Percentiles rank a stretch among this genome's conserved stretches.
These are phyloP conservation scores for Senna siamea DNA, from an alignment of 306 rosid genomes.

Conservation along the genomic window DNA sequence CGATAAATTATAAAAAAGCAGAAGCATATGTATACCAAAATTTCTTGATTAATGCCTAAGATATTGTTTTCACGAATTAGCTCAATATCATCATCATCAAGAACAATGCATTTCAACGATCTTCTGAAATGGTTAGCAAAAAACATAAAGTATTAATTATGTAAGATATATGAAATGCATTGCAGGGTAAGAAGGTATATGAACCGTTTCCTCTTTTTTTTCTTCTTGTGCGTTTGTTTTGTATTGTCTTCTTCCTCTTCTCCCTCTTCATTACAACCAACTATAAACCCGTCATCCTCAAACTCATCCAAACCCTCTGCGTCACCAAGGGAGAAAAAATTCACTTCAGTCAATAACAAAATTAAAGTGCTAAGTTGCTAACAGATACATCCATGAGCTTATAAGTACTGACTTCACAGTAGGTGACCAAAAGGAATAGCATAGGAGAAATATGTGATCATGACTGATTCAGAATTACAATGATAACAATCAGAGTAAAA, in stretches of 20 bases:
- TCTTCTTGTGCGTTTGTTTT: conserved; percentile 25
- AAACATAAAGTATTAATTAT: not conserved
- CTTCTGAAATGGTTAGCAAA: conserved; percentile 40
- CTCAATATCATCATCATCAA: conserved; percentile 57
- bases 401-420: not conserved
- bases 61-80: conserved; percentile 45
- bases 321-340: conserved; percentile 8
- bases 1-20: not conserved
- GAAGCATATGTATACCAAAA: conserved; percentile 33
- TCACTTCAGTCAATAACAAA: not conserved
- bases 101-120: conserved; percentile 35
- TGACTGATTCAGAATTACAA: not conserved
- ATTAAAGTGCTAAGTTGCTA: not conserved
- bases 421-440: not conserved
- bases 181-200: not conserved
- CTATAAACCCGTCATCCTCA: conserved; percentile 52
- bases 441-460: not conserved
- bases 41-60: conserved; percentile 21
- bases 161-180: conserved; percentile 30
- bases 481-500: not conserved
- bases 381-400: conserved; percentile 11
- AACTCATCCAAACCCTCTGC: conserved; percentile 50
- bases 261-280: conserved; percentile 36
- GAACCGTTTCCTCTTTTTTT: conserved; percentile 42
- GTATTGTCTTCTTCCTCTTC: conserved; percentile 35